Base-by-base conservation (phyloP, 495 filamentous ascomycete genomes). In the Immersiella caudata region DNA sequence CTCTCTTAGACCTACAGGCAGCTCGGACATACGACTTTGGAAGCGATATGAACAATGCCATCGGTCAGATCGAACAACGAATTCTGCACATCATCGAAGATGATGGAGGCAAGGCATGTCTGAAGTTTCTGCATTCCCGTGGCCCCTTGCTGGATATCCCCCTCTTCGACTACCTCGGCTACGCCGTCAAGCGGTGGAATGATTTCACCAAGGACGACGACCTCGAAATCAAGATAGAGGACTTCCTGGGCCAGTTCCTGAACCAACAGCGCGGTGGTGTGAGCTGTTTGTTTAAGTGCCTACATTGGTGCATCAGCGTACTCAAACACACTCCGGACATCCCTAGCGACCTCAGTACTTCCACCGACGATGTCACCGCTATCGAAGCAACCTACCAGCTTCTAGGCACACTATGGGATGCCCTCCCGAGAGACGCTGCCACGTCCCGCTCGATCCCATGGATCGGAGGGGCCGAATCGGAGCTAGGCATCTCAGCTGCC, bases 401-500 rank as follows among this genome's bases (percentile, higher is more conserved):
- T 14, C 22, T 71, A 6, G 69, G 65, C 52, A 65, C 61, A 6
- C 65, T 74, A 7, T 74, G 66, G 70, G 16, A n/a, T 21, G n/a
- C 24, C 7, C 67, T 65, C 60, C 26, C 58, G 18, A 2, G 6
- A 18, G 18, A 2, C 20, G 1, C 21, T n/a, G 22, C 33, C 21
- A 9, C 21, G 14, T 20, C 35, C 36, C 20, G 9, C 5, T 22
- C n/a, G n/a, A n/a, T 29, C 11, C 21, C 60, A 24, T 51, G 25
- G 61, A 20, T 46, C 14, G 21, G n/a, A 1, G 11, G 12, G 1
- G n/a, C 50, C 50, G 14, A 55, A 20, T 16, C 26, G 27, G 26
- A 35, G 14, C 27, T 35, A 12, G 61, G 61, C 18, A 70, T 74
- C 16, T 66, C 67, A 12, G 16, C 67, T 14, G 60, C 66, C 33